Base-by-base conservation (phyloP, 1,284 basidiomycete genomes). In the Malassezia slooffiae region DNA sequence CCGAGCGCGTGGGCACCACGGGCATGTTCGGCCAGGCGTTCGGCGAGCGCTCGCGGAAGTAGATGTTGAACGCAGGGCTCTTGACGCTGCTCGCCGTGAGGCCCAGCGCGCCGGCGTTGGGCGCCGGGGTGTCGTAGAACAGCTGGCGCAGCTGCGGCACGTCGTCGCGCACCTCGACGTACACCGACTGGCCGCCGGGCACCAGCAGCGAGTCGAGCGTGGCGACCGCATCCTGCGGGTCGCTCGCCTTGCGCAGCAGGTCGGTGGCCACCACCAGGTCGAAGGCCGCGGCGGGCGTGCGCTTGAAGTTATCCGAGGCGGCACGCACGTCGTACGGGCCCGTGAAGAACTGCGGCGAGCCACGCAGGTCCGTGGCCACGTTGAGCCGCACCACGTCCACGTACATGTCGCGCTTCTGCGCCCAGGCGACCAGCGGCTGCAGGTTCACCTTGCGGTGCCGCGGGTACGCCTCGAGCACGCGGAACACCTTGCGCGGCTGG, bases 351-450 rank as follows among this genome's bases (percentile, higher is more conserved):
- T 21, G 41, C 12, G 37, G 32, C 16, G 31, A 24, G 36, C 42
- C 42, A 26, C 34, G 36, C 12, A 31, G 24, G 22, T 29, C 17
- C 12, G 17, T 17, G 12, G 47, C 47, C 3, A 49, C 33, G 27
- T 49, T 49, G 32, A 49, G 35, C 11, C 41, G 47, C 27, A 44
- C 47, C 5, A 49, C 23, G 34, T 49, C 47, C 11, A 49, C 13
- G 22, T 42, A 38, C 15, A 48, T 22, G n/a, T 41, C 46, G 15
- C 40, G 41, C 30, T 40, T 41, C 41, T 42, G 29, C 19, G 34
- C 39, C 46, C 35, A 38, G 1, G 34, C 24, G 13, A 38, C 22
- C 11, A 48, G 40, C 27, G 46, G 31, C 41, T 48, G 46, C 35
- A 48, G 9, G 24, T n/a, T 38, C 15, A 31, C 13, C 46, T 48